phyloP scores from a whole-genome alignment of 2,329 filamentous ascomycete species.

The Xylariaceae sp. region DNA sequence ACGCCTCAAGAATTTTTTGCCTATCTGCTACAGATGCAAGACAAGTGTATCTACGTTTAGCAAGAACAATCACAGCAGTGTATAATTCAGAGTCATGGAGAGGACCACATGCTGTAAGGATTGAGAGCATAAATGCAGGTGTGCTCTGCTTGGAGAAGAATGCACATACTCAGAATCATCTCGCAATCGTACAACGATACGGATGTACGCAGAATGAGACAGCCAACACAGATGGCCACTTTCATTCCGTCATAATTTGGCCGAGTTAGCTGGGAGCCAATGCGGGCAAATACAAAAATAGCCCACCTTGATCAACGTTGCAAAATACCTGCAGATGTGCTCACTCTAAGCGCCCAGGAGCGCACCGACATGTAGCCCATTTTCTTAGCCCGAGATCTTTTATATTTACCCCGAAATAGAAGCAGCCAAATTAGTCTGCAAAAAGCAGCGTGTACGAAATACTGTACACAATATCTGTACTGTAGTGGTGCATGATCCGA shows the following conservation, averaged over 20 bases:
- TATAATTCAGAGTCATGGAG: too few species aligned
- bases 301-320: slow-evolving; percentile 19
- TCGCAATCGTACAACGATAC: slow-evolving; percentile 7
- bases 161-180: neutral
- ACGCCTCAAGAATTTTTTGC: too few species aligned
- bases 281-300: slow-evolving; percentile 32
- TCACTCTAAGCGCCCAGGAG: slow-evolving; percentile 25
- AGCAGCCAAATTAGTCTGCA: slow-evolving; percentile 15
- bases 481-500: too few species aligned
- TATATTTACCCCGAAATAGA: slow-evolving; percentile 25
- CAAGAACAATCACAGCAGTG: too few species aligned
- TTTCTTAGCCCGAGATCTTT: slow-evolving; percentile 20
- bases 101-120: too few species aligned
- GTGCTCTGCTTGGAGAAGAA: too few species aligned
- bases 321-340: slow-evolving; percentile 18
- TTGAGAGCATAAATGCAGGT: too few species aligned
- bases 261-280: slow-evolving; percentile 6
- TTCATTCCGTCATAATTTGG: slow-evolving; percentile 24
- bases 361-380: slow-evolving; percentile 16
- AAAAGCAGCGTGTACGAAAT: too few species aligned
- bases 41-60: too few species aligned
- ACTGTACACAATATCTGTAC: too few species aligned
- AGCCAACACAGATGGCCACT: neutral
- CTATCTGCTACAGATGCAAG: too few species aligned
- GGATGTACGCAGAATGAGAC: neutral